Base-by-base conservation (phyloP, 495 filamentous ascomycete species). In the Aspergillus kassunensis region DNA sequence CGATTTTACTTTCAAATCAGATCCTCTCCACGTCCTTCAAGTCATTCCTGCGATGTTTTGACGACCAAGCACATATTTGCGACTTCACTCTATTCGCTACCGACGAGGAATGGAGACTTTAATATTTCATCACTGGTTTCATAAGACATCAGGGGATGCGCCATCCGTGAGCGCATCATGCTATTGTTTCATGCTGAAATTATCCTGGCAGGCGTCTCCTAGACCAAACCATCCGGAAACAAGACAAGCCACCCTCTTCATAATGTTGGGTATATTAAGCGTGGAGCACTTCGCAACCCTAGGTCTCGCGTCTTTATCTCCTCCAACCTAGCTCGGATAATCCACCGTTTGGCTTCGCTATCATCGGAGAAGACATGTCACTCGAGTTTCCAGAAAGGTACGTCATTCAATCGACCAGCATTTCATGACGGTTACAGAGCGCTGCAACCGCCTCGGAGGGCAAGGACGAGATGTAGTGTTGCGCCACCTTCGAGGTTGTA, bases 401-500 rank as follows among this genome's bases (percentile, higher is more conserved):
- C 9, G 30, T 46, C 25, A 21, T 40, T 46, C 33, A 12, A 46
- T 33, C 3, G 19, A 23, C 49, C 44, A 40, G 41, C 31, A 44
- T 41, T 21, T 21, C 18, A 46, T 7, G 15, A 27, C 37, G 34
- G 11, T 57, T 60, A 64, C 36, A 59, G 25, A 8, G 49, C 44
- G 39, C 51, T 43, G 12, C 46, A 63, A 18, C 90, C 93, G 27
- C 93, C 93, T 57, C 93, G 80, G 35, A 98, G 82, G 51, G 93
- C 95, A 53, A 98, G 81, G 45, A 98, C 93, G 58, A 98, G 75
- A 80, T 98, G 93, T 57, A 98, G 80, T 30, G 92, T 97, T 19
- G 89, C 88, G 18, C 93, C 95, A 48, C 90, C 90, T 68, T 95
- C 90, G 33, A 98, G 88, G 43, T 80, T 79, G 66, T 96, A 96